Base-by-base conservation (phyloP, 768 basidiomycete genomes). In the Mycena latifolia region DNA sequence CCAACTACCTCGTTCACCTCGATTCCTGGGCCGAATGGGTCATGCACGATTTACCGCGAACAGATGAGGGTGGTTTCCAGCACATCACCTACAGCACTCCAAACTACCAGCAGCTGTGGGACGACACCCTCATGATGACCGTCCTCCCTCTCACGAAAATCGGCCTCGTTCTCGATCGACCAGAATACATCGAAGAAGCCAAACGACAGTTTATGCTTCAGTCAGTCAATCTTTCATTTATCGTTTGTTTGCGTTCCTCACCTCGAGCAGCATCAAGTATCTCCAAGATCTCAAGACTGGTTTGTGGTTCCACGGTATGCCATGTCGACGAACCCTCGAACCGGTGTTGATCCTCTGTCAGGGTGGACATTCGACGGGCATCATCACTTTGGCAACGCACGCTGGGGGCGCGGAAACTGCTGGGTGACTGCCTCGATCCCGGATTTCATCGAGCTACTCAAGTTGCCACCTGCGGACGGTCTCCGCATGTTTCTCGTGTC, bases 41-140 rank as follows among this genome's bases (percentile, higher is more conserved):
- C 25, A 85, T 85, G 81, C 73, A 82, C 61, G 81, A 82, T 29
- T 79, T 82, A 77, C 82, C 82, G 11, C 73, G 82, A 24, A 84
- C 80, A 8, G 78, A 85, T 63, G 84, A 84, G 67, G 80, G 77
- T 5, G 81, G 82, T 48, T 73, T 85, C 41, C 84, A 85, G 67
- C 85, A 86, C 65, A 84, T 81, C 60, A 85, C 84, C 15, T 84
- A 81, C 70, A 72, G 79, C 29, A 75, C 73, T 25, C 74, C 76
- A 46, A 81, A 86, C 71, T 54, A 77, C 66, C 80, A 85, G 62
- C 85, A 87, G 63, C 71, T 86, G 8, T 86, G 86, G 86, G 85
- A 87, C 71, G 86, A 88, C 72, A 87, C 86, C 2, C 74, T 87
- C 63, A 86, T 86, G 85, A 87, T 87, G 85, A 78, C 80, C 27